These are phyloP conservation scores for Parietaria judaica DNA, from an alignment of 306 rosid genomes.

Conservation along the genomic window DNA sequence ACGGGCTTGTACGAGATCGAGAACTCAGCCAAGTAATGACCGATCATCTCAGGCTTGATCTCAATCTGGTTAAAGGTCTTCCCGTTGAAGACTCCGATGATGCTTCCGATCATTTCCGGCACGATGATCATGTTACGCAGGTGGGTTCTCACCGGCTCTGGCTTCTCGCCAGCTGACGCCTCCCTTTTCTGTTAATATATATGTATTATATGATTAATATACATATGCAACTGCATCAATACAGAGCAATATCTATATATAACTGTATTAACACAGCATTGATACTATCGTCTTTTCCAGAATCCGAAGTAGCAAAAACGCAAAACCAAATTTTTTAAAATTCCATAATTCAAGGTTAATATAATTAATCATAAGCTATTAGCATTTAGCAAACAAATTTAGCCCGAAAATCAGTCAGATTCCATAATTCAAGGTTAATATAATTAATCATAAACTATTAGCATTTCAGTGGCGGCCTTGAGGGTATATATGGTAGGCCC, in stretches of 20 bases:
- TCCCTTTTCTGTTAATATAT: conserved; percentile 57
- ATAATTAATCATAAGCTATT: too few relatives aligned
- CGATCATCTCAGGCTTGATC: too few relatives aligned
- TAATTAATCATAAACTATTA: neutral
- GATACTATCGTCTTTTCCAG: too few relatives aligned
- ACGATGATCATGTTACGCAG: conserved; percentile 86
- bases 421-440: neutral
- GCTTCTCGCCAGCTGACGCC: conserved; percentile 86
- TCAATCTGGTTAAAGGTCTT: too few relatives aligned
- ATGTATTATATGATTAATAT: neutral
- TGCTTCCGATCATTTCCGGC: too few relatives aligned
- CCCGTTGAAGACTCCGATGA: too few relatives aligned
- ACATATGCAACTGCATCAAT: neutral
- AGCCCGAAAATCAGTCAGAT: too few relatives aligned
- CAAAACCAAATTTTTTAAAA: too few relatives aligned
- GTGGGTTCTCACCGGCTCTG: conserved; percentile 89
- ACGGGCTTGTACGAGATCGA: conserved; percentile 93
- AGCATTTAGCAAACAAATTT: neutral
- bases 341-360: too few relatives aligned
- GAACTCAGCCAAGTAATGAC: conserved; percentile 85
- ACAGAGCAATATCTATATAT: neutral
- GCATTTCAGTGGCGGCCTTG: conserved; percentile 45
- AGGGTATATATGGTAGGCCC: too few relatives aligned
- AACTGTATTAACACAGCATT: too few relatives aligned
- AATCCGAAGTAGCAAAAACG: too few relatives aligned